A percentile compares a stretch with the other conserved stretches of the same genome.
Conservation (phyloP, 129 eudicot genomes). For the Solidago caesia region DNA sequence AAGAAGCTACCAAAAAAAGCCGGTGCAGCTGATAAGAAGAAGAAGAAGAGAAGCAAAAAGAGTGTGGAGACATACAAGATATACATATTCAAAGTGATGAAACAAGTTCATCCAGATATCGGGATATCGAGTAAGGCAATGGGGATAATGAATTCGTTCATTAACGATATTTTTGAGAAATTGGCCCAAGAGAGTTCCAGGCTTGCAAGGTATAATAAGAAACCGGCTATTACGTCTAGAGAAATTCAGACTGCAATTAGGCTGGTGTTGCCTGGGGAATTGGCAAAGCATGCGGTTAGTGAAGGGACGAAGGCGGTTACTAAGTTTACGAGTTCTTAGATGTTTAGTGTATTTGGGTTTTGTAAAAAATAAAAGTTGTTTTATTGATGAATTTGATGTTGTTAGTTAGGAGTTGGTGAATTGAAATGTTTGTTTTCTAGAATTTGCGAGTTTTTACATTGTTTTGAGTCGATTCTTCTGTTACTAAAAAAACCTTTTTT, state of each 20-base stretch:
- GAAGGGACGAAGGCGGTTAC: conserved; percentile 33
- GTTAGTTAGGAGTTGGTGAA: too few relatives aligned
- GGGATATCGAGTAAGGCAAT: conserved; percentile 10
- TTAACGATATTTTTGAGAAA: conserved; percentile 25
- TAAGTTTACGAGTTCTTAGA: conserved; percentile 17
- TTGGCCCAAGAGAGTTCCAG: conserved; percentile 24
- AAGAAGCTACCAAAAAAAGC: conserved; percentile 2
- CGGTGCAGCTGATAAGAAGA: conserved; percentile 3
- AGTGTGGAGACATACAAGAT: conserved; percentile 18
- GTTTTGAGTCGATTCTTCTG: too few relatives aligned
- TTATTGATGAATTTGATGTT: too few relatives aligned
- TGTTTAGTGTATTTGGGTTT: too few relatives aligned
- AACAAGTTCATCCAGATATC: conserved; percentile 21
- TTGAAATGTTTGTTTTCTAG: too few relatives aligned
- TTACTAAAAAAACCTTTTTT: too few relatives aligned
- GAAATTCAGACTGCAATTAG: conserved; percentile 26
- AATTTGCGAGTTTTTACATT: too few relatives aligned
- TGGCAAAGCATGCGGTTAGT: conserved; percentile 30
- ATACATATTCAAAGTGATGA: conserved; percentile 13
- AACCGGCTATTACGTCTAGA: conserved; percentile 8
- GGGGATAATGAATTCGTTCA: conserved; percentile 20
- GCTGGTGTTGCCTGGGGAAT: conserved; percentile 28
- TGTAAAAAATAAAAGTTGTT: too few relatives aligned
- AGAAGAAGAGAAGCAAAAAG: conserved; percentile 17
- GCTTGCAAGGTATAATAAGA: conserved; percentile 16